Percentiles rank a stretch among this genome's conserved stretches.
phyloP scores from a whole-genome alignment of 805 yeast genomes.

The Saccharomycopsis sp. region DNA sequence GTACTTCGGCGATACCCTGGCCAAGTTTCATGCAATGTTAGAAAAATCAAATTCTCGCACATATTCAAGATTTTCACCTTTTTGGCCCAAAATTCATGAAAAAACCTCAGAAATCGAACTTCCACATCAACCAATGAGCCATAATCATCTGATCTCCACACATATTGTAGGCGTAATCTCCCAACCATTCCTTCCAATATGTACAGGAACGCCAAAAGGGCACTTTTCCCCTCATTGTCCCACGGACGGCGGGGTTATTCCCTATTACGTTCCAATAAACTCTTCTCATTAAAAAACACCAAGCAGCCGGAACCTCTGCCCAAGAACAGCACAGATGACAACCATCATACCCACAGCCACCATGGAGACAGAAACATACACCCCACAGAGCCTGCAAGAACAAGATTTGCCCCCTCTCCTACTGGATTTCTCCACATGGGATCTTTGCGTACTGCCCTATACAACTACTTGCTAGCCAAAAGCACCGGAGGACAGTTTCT shows the following conservation, averaged over 20 bases:
- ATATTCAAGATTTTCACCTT: background rate
- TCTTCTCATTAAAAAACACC: background rate
- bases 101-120: no score
- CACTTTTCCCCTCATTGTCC: background rate
- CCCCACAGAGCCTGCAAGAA: conserved; percentile 56
- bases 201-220: background rate
- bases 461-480: conserved; percentile 77
- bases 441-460: conserved; percentile 85
- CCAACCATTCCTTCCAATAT: no score
- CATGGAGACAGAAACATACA: conserved; percentile 27
- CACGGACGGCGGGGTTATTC: background rate
- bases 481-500: conserved; percentile 76
- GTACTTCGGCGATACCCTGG: no score
- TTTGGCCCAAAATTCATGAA: no score
- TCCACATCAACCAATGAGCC: background rate
- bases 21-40: background rate
- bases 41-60: no score
- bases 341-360: background rate
- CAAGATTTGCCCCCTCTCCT: conserved; percentile 97
- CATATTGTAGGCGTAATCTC: no score
- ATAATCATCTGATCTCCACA: background rate
- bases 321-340: background rate
- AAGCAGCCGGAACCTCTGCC: background rate
- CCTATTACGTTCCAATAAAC: background rate
- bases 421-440: conserved; percentile 95